These are phyloP conservation scores for Uronychia binucleata DNA, from an alignment of 73 alveolate genomes.

Conservation along the genomic window DNA sequence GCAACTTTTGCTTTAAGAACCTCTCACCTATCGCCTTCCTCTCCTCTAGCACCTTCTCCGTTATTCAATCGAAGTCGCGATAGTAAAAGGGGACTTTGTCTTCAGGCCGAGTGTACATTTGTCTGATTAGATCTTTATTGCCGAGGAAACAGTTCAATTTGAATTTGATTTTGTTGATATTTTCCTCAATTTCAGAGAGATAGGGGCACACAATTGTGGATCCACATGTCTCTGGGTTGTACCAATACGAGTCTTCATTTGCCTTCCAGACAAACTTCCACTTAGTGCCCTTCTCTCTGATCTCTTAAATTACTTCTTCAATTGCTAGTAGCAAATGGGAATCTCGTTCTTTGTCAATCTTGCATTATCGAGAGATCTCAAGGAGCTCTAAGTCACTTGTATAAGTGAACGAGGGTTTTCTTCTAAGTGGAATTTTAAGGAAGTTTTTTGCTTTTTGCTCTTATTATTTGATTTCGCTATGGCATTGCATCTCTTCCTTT, in stretches of 20 bases:
- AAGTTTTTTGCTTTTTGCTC: background rate
- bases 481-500: no score
- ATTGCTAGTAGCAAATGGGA: background rate
- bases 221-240: background rate
- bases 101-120: background rate
- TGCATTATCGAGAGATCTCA: background rate
- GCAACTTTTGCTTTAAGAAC: no score
- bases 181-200: background rate
- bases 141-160: background rate
- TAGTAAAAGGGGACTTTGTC: background rate
- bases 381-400: background rate
- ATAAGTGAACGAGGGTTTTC: background rate
- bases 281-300: background rate
- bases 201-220: background rate
- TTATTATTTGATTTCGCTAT: no score
- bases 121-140: background rate
- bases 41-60: background rate
- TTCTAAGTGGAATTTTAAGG: background rate
- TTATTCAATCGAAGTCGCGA: background rate
- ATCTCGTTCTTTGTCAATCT: background rate
- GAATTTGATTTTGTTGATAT: no score
- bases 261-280: background rate
- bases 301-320: background rate
- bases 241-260: background rate
- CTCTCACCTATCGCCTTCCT: background rate